Evolutionary conservation across 495 filamentous ascomycete species (phyloP).

Genomic region (Penicillium chermesinum): DNA sequence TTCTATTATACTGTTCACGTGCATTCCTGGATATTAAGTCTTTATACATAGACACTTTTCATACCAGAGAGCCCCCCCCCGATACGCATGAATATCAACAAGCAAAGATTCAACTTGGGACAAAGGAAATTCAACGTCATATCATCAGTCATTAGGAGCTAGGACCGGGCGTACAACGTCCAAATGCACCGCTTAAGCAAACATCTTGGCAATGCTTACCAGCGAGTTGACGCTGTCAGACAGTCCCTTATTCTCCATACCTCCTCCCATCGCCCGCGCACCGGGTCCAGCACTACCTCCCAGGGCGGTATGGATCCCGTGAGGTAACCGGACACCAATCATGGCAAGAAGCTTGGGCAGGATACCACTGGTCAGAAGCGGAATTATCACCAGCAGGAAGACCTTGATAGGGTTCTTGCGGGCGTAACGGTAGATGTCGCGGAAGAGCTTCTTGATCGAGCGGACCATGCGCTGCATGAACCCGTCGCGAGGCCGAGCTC

Average conservation of each 20-base stretch:
- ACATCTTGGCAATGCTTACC: conserved; percentile 60
- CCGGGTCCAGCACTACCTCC: conserved; percentile 28
- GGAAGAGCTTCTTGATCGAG: conserved; percentile 66
- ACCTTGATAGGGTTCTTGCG: conserved; percentile 76
- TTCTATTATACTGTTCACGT: neutral
- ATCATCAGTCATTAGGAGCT: conserved; percentile 18
- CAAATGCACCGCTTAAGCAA: conserved; percentile 38
- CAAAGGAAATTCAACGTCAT: conserved; percentile 3
- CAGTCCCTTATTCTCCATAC: conserved; percentile 25
- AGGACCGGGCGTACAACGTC: neutral
- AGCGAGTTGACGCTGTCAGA: conserved; percentile 45
- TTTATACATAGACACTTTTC: neutral
- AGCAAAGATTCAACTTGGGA: neutral
- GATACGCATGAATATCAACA: neutral
- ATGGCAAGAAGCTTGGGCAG: conserved; percentile 64
- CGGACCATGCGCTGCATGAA: conserved; percentile 66
- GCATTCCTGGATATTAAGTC: neutral
- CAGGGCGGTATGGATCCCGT: conserved; percentile 50
- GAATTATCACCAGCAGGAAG: conserved; percentile 78
- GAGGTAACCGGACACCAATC: conserved; percentile 71
- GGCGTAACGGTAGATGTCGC: conserved; percentile 69
- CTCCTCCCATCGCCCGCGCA: conserved; percentile 25
- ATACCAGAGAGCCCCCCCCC: neutral
- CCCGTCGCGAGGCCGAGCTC: conserved; percentile 64
- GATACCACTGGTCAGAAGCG: conserved; percentile 75